Base-by-base conservation (phyloP, 2,329 filamentous ascomycete species). In the Ceratocystis destructans region DNA sequence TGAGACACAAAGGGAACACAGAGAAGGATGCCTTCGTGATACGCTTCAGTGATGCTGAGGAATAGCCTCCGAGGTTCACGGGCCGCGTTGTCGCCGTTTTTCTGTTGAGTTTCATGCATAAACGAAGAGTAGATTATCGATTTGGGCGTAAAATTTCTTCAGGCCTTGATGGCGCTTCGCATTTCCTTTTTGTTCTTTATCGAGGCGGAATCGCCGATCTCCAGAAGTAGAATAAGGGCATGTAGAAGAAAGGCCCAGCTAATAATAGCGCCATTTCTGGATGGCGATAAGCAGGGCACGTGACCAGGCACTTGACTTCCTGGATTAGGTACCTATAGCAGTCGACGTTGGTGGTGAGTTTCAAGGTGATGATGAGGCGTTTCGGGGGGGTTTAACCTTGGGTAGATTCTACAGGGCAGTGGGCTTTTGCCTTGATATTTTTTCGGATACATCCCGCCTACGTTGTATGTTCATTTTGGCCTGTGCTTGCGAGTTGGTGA, bases 401-500 rank as follows among this genome's bases (percentile, higher is more conserved):
- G n/a, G 7, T 3, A 8, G 10, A 53, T 25, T 22, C 2, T 25
- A 28, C 20, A 33, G n/a, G 28, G 22, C 10, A 31, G 15, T 33
- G 25, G 5, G 7, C 3, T 28, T 33, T 57, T 22, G 55, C 12
- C 55, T 37, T 28, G 10, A 20, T 7, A 8, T 25, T 37, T 37
- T 59, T 53, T 53, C 37, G 37, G 37, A 15, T 41, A 41, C 37
- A 41, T 53, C 48, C 22, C 7, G 28, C 17, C 33, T 59, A n/a
- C 2, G 15, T n/a, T 59, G 1, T 37, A 8, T n/a, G 33, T 7
- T n/a, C 25, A 20, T 59, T 33, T 31, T 59, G 15, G 55, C 55
- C 28, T 59, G 55, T 59, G 55, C 55, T 59, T 31, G 48, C 22
- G 33, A 33, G 55, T 37, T 59, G 55, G n/a, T 37, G 55, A 33